Conservation (phyloP, 257 asterid genomes). For the Coffea eugenioides region DNA sequence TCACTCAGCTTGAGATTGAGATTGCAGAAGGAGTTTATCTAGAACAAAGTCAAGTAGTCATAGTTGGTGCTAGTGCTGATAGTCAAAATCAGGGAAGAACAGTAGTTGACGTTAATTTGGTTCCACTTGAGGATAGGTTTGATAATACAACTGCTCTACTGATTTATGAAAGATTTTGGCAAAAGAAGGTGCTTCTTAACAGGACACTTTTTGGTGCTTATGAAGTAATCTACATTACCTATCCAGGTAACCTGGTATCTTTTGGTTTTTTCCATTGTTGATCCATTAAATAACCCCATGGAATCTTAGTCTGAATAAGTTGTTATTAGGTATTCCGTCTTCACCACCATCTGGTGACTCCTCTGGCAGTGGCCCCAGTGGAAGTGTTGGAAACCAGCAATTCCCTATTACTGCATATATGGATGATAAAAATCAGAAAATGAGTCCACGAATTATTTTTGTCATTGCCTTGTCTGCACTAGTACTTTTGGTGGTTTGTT, state of each 20-base stretch:
- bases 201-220: conserved; percentile 86
- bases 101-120: conserved; percentile 77
- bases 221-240: conserved; percentile 53
- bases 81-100: conserved; percentile 69
- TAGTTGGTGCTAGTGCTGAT: conserved; percentile 91
- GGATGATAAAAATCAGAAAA: conserved; percentile 60
- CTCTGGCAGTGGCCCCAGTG: conserved; percentile 69
- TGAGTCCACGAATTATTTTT: conserved; percentile 65
- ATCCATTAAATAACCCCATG: background rate
- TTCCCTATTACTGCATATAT: conserved; percentile 75
- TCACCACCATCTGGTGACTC: conserved; percentile 59
- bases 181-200: conserved; percentile 82
- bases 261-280: background rate
- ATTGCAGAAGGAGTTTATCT: conserved; percentile 91
- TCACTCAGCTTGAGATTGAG: conserved; percentile 78
- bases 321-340: conserved; percentile 74
- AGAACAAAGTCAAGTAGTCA: conserved; percentile 79
- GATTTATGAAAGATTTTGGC: conserved; percentile 78
- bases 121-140: conserved; percentile 91
- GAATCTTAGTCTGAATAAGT: conserved; percentile 21
- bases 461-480: conserved; percentile 76
- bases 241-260: conserved; percentile 67
- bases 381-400: conserved; percentile 68
- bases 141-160: conserved; percentile 89
- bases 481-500: conserved; percentile 75